These are phyloP conservation scores for Microglena sp. DNA, from an alignment of 139 green algal species.

Conservation along the genomic window DNA sequence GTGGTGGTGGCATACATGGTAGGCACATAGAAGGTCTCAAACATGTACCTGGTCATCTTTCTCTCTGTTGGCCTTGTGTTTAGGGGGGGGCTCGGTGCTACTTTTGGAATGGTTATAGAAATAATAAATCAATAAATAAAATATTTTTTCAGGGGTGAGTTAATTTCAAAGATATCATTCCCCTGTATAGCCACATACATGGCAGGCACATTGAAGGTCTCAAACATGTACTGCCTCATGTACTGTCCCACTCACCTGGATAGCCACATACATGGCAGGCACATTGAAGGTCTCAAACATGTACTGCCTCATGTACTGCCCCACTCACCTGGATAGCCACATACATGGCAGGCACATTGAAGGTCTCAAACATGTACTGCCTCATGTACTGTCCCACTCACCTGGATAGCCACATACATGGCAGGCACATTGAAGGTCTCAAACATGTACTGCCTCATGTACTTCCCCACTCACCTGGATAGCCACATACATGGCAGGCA, in stretches of 20 bases:
- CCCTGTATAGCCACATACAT: conserved; percentile 86
- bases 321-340: conserved; percentile 71
- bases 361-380: conserved; percentile 99
- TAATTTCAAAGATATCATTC: too few relatives aligned
- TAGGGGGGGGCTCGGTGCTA: too few relatives aligned
- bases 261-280: conserved; percentile 92
- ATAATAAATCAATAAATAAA: too few relatives aligned
- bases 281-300: conserved; percentile 99
- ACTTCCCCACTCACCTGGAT: conserved; percentile 75
- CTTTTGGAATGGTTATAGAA: too few relatives aligned
- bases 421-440: conserved; percentile 96
- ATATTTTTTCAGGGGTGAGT: too few relatives aligned
- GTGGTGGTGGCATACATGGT: conserved; percentile 6
- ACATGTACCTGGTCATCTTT: conserved; percentile 52
- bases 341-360: conserved; percentile 95
- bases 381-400: conserved; percentile 41
- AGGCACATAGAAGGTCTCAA: conserved; percentile 67
- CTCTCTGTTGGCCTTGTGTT: too few relatives aligned
- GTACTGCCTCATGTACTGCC: too few relatives aligned
- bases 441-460: conserved; percentile 90
- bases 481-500: conserved; percentile 92
- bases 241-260: conserved; percentile 63
- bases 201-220: conserved; percentile 71
- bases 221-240: conserved; percentile 86
- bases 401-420: conserved; percentile 93